Conservation (phyloP, 352 stramenopile genomes). For the Pythium rhizo-oryzae region DNA sequence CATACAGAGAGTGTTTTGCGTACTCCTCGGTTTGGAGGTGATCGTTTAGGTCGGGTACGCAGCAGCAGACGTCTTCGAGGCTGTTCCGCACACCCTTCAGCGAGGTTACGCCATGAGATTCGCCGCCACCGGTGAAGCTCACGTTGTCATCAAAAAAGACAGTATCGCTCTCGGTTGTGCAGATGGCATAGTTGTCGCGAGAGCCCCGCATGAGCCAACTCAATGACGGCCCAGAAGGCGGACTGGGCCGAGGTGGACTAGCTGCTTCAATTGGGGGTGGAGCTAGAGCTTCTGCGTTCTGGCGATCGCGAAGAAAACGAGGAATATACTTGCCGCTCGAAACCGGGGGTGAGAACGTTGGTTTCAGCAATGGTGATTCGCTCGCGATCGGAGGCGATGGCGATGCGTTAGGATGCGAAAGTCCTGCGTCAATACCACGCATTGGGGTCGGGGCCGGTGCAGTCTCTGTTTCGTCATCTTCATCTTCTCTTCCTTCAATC, state of each 20-base stretch:
- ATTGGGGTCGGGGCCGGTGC: background rate
- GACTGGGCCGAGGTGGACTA: slow-evolving; percentile 42
- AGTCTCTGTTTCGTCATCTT: slow-evolving; percentile 26
- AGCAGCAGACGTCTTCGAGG: slow-evolving; percentile 86
- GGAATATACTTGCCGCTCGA: slow-evolving; percentile 71
- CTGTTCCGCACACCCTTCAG: slow-evolving; percentile 73
- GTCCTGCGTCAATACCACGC: background rate
- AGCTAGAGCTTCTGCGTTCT: slow-evolving; percentile 43
- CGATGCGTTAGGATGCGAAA: background rate
- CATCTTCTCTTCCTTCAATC: slow-evolving; percentile 36
- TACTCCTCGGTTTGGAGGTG: slow-evolving; percentile 44
- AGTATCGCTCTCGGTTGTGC: slow-evolving; percentile 54
- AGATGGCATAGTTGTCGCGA: slow-evolving; percentile 38
- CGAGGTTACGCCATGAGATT: slow-evolving; percentile 77
- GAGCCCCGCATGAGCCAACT: slow-evolving; percentile 51
- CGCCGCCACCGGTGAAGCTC: slow-evolving; percentile 71
- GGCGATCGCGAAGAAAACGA: slow-evolving; percentile 71
- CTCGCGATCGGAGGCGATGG: background rate
- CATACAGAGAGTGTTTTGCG: slow-evolving; percentile 73
- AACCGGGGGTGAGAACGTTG: slow-evolving; percentile 61
- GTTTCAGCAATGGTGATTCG: slow-evolving; percentile 44
- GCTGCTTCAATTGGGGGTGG: slow-evolving; percentile 37
- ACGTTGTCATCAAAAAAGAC: slow-evolving; percentile 65
- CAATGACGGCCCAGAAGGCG: slow-evolving; percentile 29
- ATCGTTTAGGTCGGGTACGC: slow-evolving; percentile 71